Percentiles rank a stretch among this genome's conserved stretches.
Evolutionary conservation across 1,284 basidiomycete genomes (phyloP).

Genomic region (Apiotrichum sp.): DNA sequence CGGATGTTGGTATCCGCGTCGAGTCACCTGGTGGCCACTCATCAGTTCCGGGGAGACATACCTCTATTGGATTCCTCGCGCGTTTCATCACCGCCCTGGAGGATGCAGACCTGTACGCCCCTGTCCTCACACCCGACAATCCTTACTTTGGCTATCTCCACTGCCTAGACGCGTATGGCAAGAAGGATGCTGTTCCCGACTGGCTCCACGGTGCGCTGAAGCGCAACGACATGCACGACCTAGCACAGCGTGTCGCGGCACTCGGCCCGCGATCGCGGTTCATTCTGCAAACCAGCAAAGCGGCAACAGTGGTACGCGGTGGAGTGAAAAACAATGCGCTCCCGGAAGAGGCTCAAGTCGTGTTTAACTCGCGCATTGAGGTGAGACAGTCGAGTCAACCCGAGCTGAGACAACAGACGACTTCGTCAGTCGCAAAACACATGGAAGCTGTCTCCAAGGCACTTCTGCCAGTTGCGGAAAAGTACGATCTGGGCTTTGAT

Average conservation of each 20-base stretch:
- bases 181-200: slow-evolving; percentile 33
- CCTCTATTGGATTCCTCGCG: slow-evolving; percentile 45
- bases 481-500: slow-evolving; percentile 4
- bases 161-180: slow-evolving; percentile 49
- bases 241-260: slow-evolving; percentile 42
- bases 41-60: slow-evolving; percentile 40
- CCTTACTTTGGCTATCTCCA: slow-evolving; percentile 49
- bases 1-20: slow-evolving; percentile 25
- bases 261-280: slow-evolving; percentile 29
- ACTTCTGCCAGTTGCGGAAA: slow-evolving; percentile 40
- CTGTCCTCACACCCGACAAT: slow-evolving; percentile 34
- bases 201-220: slow-evolving; percentile 32
- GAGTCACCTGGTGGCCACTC: slow-evolving; percentile 45
- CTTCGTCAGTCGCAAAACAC: slow-evolving; percentile 45
- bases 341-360: slow-evolving; percentile 42
- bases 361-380: slow-evolving; percentile 42
- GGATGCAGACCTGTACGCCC: slow-evolving; percentile 35
- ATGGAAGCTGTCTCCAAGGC: slow-evolving; percentile 36
- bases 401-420: slow-evolving; percentile 7
- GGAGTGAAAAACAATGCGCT: slow-evolving; percentile 48
- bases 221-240: slow-evolving; percentile 43
- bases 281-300: slow-evolving; percentile 43
- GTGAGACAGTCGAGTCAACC: slow-evolving; percentile 20
- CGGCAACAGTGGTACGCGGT: slow-evolving; percentile 42
- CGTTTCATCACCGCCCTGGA: slow-evolving; percentile 42